phyloP scores from a whole-genome alignment of 305 asterid genomes.

The Fraxinus platypoda region DNA sequence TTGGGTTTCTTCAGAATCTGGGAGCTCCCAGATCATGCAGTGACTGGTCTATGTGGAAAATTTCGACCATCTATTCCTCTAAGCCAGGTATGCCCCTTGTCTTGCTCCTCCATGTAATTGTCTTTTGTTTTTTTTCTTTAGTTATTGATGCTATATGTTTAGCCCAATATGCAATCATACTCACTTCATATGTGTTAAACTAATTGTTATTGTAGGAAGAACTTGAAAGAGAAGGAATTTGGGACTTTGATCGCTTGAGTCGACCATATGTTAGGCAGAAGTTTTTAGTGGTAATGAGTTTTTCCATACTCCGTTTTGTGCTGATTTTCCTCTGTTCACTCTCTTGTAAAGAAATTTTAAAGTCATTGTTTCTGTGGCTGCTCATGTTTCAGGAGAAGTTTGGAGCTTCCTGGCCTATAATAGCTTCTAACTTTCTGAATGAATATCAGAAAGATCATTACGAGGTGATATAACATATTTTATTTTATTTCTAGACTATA shows the following conservation, averaged over 20 bases:
- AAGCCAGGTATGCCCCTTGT: constrained; percentile 54
- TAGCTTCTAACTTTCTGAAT: constrained; percentile 73
- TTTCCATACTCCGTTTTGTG: background rate
- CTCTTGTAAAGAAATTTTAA: background rate
- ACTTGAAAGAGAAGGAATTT: constrained; percentile 89
- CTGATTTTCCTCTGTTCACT: background rate
- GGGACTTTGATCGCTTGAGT: constrained; percentile 94
- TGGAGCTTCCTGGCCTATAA: constrained; percentile 76
- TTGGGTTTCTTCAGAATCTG: constrained; percentile 96
- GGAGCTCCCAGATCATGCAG: constrained; percentile 97
- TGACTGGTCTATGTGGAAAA: constrained; percentile 98
- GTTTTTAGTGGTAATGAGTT: constrained; percentile 50
- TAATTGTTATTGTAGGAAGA: constrained; percentile 62
- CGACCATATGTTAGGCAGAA: constrained; percentile 64
- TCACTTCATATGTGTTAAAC: constrained; percentile 3
- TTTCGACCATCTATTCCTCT: constrained; percentile 94
- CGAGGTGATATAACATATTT: constrained; percentile 52
- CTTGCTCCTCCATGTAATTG: constrained; percentile 2
- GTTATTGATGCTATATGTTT: background rate
- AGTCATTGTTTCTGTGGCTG: background rate
- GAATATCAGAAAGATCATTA: constrained; percentile 72
- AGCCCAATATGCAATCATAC: background rate
- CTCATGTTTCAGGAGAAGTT: constrained; percentile 67
- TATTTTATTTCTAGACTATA: constrained; percentile 7
- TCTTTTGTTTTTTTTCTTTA: background rate